Evolutionary conservation across 805 yeast genomes (phyloP).

Genomic region (Teunomyces tritomae): DNA sequence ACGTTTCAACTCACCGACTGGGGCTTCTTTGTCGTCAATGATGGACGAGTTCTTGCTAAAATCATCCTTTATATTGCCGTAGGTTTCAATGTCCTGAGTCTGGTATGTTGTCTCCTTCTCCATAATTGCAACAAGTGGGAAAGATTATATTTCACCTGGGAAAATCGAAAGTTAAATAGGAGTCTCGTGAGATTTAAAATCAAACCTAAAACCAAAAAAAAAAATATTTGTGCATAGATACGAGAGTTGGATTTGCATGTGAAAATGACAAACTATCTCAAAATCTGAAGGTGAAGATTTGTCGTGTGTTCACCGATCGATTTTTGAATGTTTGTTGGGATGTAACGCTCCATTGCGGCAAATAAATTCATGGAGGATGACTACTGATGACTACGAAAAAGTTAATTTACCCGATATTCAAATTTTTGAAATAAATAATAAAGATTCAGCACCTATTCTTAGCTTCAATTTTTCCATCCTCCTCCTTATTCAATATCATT

Average conservation of each 20-base stretch:
- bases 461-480: too few relatives aligned
- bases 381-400: neutral
- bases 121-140: neutral
- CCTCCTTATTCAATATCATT: too few relatives aligned
- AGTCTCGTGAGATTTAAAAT: slow-evolving; percentile 1
- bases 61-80: neutral
- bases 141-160: neutral
- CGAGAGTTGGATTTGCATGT: neutral
- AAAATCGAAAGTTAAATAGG: neutral
- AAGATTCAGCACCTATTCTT: too few relatives aligned
- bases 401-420: neutral
- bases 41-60: neutral
- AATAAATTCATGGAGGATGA: neutral
- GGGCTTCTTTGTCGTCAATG: neutral
- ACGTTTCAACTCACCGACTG: slow-evolving; percentile 25
- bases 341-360: neutral
- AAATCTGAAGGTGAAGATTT: neutral
- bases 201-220: neutral
- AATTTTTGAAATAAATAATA: neutral
- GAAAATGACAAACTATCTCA: neutral
- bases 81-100: neutral
- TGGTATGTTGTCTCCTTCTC: neutral
- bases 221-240: slow-evolving; percentile 1
- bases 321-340: neutral
- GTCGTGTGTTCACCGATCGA: neutral